Conservation (phyloP, 192 early-diverging fungal species). For the Dissophora globulifera region DNA sequence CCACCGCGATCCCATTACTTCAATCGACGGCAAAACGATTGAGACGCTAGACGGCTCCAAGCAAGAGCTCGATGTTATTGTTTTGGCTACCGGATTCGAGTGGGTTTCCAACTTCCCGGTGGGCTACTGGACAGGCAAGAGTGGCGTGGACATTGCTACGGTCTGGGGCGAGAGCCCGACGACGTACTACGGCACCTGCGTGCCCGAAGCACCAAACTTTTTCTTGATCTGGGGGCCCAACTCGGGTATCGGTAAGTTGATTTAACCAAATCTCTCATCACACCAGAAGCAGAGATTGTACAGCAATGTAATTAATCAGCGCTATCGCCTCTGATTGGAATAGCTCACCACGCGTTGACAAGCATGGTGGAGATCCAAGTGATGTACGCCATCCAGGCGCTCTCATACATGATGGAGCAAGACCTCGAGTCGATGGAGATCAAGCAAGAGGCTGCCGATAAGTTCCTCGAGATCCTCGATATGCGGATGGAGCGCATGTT, state of each 20-base stretch:
- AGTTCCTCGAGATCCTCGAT: slow-evolving; percentile 27
- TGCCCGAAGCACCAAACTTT: slow-evolving; percentile 45
- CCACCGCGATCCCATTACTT: slow-evolving; percentile 32
- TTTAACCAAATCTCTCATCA: too few species aligned
- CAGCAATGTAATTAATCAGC: too few species aligned
- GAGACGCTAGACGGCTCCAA: slow-evolving; percentile 43
- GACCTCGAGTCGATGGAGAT: slow-evolving; percentile 36
- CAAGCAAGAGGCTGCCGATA: slow-evolving; percentile 33
- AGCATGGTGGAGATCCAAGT: slow-evolving; percentile 34
- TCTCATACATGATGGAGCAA: slow-evolving; percentile 48
- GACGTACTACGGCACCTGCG: slow-evolving; percentile 43
- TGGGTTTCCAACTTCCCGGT: slow-evolving; percentile 40
- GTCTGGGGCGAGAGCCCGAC: slow-evolving; percentile 37
- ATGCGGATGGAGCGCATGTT: slow-evolving; percentile 15
- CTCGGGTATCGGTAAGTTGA: slow-evolving; percentile 35
- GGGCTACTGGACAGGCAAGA: slow-evolving; percentile 31
- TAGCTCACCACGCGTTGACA: slow-evolving; percentile 38
- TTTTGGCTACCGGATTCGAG: slow-evolving; percentile 59
- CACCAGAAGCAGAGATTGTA: too few species aligned
- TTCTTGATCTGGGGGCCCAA: slow-evolving; percentile 49
- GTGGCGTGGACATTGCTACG: slow-evolving; percentile 24
- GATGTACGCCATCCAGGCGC: slow-evolving; percentile 19
- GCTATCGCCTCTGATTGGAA: background rate
- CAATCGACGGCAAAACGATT: slow-evolving; percentile 41
- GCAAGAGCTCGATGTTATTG: slow-evolving; percentile 53